Conservation (phyloP, 768 basidiomycete species). For the Lentinula lateritia region DNA sequence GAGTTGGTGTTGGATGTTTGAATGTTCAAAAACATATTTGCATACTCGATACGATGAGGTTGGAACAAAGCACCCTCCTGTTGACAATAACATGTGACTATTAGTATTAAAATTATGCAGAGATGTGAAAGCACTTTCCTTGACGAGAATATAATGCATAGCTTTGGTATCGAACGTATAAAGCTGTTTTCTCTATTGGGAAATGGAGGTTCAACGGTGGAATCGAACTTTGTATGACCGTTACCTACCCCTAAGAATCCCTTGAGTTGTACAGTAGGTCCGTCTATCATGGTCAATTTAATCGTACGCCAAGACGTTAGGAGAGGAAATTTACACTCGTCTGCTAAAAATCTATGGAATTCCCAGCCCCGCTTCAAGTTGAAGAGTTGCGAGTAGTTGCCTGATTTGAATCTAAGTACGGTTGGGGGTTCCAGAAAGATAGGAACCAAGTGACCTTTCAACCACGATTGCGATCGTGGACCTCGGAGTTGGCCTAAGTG, state of each 20-base stretch:
- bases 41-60: not conserved
- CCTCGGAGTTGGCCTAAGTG: not conserved
- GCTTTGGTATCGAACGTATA: constrained; percentile 4
- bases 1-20: not conserved
- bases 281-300: not conserved
- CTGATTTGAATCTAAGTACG: not conserved
- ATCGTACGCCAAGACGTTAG: not conserved
- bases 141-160: constrained; percentile 4
- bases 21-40: too few species aligned
- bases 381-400: not conserved
- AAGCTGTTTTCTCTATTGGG: not conserved
- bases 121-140: not conserved
- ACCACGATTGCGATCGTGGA: not conserved
- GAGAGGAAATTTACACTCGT: not conserved
- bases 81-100: too few species aligned
- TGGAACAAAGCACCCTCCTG: not conserved
- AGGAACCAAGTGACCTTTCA: not conserved
- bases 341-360: not conserved
- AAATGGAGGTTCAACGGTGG: not conserved
- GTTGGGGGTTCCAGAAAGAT: not conserved
- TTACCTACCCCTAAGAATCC: not conserved
- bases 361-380: not conserved
- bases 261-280: not conserved
- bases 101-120: too few species aligned
- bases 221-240: not conserved